Evolutionary conservation across 768 basidiomycete genomes (phyloP).

Genomic region (Termitomyces sp.): DNA sequence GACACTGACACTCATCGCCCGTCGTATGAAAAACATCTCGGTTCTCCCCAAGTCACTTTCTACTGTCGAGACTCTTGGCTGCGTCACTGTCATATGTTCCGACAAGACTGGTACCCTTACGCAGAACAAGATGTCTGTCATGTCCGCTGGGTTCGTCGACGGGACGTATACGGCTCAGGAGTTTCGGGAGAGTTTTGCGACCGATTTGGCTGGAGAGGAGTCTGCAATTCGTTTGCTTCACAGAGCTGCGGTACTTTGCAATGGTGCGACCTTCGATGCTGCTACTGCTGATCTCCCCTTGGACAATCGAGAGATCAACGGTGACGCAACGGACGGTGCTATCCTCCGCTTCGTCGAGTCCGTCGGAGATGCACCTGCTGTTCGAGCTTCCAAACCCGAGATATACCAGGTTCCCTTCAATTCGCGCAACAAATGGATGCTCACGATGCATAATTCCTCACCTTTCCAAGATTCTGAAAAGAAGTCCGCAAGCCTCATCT

Average conservation of each 20-base stretch:
- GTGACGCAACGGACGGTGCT: constrained; percentile 49
- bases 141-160: constrained; percentile 34
- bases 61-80: constrained; percentile 63
- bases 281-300: constrained; percentile 16
- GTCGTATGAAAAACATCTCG: constrained; percentile 11
- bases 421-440: constrained; percentile 55
- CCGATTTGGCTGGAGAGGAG: not conserved
- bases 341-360: constrained; percentile 43
- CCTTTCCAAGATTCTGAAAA: not conserved
- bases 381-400: constrained; percentile 16
- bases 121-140: constrained; percentile 52
- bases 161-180: constrained; percentile 21
- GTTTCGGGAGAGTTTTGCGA: constrained; percentile 7
- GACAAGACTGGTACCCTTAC: constrained; percentile 63
- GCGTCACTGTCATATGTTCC: constrained; percentile 43
- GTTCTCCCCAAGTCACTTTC: constrained; percentile 40
- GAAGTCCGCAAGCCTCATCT: constrained; percentile 21
- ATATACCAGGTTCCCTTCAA: constrained; percentile 38
- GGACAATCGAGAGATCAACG: constrained; percentile 29
- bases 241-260: constrained; percentile 44
- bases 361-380: constrained; percentile 13
- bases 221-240: constrained; percentile 18
- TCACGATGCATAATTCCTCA: constrained; percentile 31
- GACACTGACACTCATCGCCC: constrained; percentile 28
- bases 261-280: constrained; percentile 46